Base-by-base conservation (phyloP, 495 filamentous ascomycete genomes). In the Podospora pseudocomata region DNA sequence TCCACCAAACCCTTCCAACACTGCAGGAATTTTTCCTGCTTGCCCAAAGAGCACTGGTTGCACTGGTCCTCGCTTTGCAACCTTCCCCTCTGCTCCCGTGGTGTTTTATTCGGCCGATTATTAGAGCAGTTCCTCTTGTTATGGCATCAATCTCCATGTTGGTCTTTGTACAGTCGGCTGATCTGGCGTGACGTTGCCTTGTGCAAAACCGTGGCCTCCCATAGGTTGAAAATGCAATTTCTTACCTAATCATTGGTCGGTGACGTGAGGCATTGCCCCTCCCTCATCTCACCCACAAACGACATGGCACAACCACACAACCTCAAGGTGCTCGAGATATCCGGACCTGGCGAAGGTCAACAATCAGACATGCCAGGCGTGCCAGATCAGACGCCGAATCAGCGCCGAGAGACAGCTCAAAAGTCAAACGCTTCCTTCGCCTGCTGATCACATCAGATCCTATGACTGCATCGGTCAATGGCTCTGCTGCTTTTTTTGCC, bases 201-300 rank as follows among this genome's bases (percentile, higher is more conserved):
- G 32, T 28, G 39, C 39, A 15, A 16, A 26, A 16, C 19, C 13
- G 15, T 32, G 44, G 30, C 16, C 54, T 32, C 27, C 18, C 15
- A 64, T 63, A 66, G 64, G 68, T 56, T 34, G 19, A 4, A 23
- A 9, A 23, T 5, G 32, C 27, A 63, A 57, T 70, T 19, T 70
- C 68, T 70, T 70, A 70, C 20, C 32, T 70, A 70, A 70, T 67
- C 68, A 60, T 30, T 65, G 57, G 54, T 55, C 26, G 11, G 39
- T 60, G 32, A 39, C 39, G 7, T 60, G 5, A 20, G 53, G 28
- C 13, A 16, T 28, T 62, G 5, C 28, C 55, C 55, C 55, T 26
- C 16, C 34, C 23, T 39, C 27, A 39, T n/a, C 61, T 39, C n/a
- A 39, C 28, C 62, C 34, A 64, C n/a, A 27, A 39, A 26, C 18